These are phyloP conservation scores for Chytridiales sp. DNA, from an alignment of 371 early-diverging fungal genomes.

Conservation along the genomic window DNA sequence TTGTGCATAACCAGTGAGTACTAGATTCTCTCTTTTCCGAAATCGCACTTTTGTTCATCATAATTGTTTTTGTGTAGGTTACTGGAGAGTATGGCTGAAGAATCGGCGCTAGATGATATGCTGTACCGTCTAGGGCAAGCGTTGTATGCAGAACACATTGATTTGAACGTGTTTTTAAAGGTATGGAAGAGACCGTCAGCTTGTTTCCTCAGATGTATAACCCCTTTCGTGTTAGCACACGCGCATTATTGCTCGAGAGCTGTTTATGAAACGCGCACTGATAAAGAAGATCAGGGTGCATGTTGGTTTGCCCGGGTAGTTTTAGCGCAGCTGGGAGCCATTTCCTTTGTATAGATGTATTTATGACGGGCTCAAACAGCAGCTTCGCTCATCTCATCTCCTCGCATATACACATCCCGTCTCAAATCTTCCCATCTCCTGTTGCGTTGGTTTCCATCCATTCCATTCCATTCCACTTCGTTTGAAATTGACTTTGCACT, in stretches of 20 bases:
- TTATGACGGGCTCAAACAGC: too few species aligned
- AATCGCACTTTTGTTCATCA: neutral
- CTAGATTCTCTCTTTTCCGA: neutral
- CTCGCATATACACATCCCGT: too few species aligned
- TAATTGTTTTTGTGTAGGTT: slow-evolving; percentile 50
- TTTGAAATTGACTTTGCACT: too few species aligned
- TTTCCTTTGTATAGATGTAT: too few species aligned
- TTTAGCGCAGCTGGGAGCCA: too few species aligned
- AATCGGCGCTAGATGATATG: slow-evolving; percentile 87
- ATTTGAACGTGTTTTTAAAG: slow-evolving; percentile 33
- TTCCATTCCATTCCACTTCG: too few species aligned
- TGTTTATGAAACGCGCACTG: slow-evolving; percentile 84
- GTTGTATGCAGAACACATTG: slow-evolving; percentile 56
- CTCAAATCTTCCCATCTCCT: too few species aligned
- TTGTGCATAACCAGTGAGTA: slow-evolving; percentile 73
- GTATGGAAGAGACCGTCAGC: slow-evolving; percentile 16
- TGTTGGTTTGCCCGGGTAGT: slow-evolving; percentile 22
- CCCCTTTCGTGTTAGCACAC: slow-evolving; percentile 52
- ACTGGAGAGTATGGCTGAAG: slow-evolving; percentile 83
- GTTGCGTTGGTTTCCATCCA: too few species aligned
- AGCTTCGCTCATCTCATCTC: too few species aligned
- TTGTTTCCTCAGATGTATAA: neutral
- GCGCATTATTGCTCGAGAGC: slow-evolving; percentile 76
- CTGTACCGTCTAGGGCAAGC: slow-evolving; percentile 80
- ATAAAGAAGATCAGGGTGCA: slow-evolving; percentile 64